Percentiles rank a stretch among this genome's conserved stretches.
Conservation (phyloP, 2,329 filamentous ascomycete species). For the Colletotrichum theobromicola region DNA sequence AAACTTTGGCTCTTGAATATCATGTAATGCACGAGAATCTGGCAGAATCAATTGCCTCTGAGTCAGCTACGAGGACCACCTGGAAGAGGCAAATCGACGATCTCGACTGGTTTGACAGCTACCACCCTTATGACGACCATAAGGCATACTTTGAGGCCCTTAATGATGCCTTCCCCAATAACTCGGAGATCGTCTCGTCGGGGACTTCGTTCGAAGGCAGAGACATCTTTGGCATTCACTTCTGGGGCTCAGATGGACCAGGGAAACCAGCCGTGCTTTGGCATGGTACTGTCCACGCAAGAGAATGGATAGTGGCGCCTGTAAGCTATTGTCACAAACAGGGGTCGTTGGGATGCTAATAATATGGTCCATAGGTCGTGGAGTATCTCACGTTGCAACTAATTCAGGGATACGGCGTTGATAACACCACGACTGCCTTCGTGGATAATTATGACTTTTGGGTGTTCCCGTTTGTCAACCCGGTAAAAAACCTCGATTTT, state of each 20-base stretch:
- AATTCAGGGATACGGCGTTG: constrained; percentile 43
- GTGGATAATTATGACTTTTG: constrained; percentile 63
- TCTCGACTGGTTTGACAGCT: constrained; percentile 53
- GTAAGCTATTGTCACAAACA: constrained; percentile 40
- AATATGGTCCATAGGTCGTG: constrained; percentile 21
- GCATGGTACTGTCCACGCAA: constrained; percentile 57
- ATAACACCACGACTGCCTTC: constrained; percentile 41
- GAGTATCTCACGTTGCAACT: constrained; percentile 55
- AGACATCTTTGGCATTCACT: constrained; percentile 62
- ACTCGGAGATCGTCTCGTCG: constrained; percentile 50
- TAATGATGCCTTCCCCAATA: constrained; percentile 43
- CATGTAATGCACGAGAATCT: constrained; percentile 33
- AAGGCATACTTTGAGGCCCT: constrained; percentile 48
- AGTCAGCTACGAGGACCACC: constrained; percentile 20
- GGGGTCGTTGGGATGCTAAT: constrained; percentile 33
- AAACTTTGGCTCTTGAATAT: constrained; percentile 32
- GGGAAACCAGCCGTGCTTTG: constrained; percentile 53
- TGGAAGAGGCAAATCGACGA: constrained; percentile 31
- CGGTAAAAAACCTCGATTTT: constrained; percentile 37
- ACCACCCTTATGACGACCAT: constrained; percentile 56
- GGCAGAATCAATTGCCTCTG: constrained; percentile 30
- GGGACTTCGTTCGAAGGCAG: constrained; percentile 50
- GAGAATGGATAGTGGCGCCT: constrained; percentile 59
- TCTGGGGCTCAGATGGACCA: constrained; percentile 48
- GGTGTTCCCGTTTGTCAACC: constrained; percentile 56